Evolutionary conservation across 176 grass and related monocot genomes (phyloP).

Genomic region (Aegilops umbellulata): DNA sequence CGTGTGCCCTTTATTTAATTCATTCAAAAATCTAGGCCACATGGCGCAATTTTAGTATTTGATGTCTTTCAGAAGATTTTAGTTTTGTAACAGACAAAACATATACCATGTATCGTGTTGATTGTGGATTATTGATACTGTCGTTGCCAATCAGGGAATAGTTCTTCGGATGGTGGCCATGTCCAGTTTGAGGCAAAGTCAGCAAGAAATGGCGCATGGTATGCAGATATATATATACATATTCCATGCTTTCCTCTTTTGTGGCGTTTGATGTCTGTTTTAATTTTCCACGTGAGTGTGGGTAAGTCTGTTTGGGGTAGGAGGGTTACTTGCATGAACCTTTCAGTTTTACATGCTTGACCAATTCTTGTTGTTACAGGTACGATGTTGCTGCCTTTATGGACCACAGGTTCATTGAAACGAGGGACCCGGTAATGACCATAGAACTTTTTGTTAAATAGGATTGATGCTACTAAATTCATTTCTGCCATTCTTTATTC

Average conservation of each 20-base stretch:
- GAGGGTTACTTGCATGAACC: not conserved
- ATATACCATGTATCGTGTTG: not conserved
- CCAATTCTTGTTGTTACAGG: conserved; percentile 40
- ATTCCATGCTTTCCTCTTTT: not conserved
- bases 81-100: not conserved
- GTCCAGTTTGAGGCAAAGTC: conserved; percentile 85
- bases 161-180: conserved; percentile 32
- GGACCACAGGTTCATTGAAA: conserved; percentile 55
- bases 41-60: not conserved
- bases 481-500: not conserved
- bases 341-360: conserved; percentile 8
- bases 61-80: not conserved
- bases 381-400: conserved; percentile 80
- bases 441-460: not conserved
- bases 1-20: not conserved
- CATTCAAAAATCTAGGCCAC: not conserved
- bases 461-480: not conserved
- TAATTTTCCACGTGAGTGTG: not conserved
- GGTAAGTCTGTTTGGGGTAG: not conserved
- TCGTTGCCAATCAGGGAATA: conserved; percentile 42
- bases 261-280: not conserved
- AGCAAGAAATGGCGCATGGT: conserved; percentile 81
- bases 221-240: not conserved
- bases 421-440: conserved; percentile 60
- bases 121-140: not conserved